Percentiles rank a stretch among this genome's conserved stretches.
Conservation (phyloP, 2,329 filamentous ascomycete species). For the Emericellopsis cladophorae region DNA sequence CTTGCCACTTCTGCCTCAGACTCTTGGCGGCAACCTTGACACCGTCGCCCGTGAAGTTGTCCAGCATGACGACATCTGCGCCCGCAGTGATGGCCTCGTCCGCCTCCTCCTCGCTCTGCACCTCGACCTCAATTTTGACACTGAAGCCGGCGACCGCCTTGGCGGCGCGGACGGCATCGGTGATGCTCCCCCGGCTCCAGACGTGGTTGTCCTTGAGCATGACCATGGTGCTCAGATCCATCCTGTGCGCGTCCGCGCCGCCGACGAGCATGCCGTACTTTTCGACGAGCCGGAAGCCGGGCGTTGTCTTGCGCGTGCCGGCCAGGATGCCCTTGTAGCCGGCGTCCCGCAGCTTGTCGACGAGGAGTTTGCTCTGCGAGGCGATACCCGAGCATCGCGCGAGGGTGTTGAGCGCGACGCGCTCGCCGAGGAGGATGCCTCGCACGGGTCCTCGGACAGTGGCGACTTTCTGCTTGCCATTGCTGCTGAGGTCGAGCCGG, state of each 20-base stretch:
- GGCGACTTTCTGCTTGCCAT: slow-evolving; percentile 51
- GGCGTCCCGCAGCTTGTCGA: slow-evolving; percentile 42
- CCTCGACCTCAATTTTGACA: slow-evolving; percentile 93
- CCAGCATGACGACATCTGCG: slow-evolving; percentile 92
- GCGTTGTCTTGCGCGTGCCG: slow-evolving; percentile 92
- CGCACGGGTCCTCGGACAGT: slow-evolving; percentile 78
- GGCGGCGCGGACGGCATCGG: slow-evolving; percentile 72
- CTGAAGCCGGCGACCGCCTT: slow-evolving; percentile 78
- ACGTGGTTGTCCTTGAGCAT: slow-evolving; percentile 99
- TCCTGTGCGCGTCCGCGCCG: slow-evolving; percentile 80
- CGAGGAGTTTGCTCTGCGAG: slow-evolving; percentile 46
- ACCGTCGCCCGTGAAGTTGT: slow-evolving; percentile 79
- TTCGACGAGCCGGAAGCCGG: slow-evolving; percentile 87
- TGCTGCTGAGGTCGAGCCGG: slow-evolving; percentile 47
- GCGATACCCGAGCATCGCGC: slow-evolving; percentile 88
- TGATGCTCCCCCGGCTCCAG: slow-evolving; percentile 80
- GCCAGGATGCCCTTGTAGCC: slow-evolving; percentile 81
- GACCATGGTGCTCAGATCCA: slow-evolving; percentile 87
- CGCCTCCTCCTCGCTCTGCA: slow-evolving; percentile 75
- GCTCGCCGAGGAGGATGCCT: slow-evolving; percentile 73
- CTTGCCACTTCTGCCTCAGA: slow-evolving; percentile 71
- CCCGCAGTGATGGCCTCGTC: slow-evolving; percentile 84
- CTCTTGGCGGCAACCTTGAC: slow-evolving; percentile 62
- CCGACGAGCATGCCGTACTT: slow-evolving; percentile 97
- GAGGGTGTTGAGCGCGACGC: slow-evolving; percentile 83